Evolutionary conservation across 2,329 filamentous ascomycete species (phyloP).

Genomic region (Aspergillus aculeatinus): DNA sequence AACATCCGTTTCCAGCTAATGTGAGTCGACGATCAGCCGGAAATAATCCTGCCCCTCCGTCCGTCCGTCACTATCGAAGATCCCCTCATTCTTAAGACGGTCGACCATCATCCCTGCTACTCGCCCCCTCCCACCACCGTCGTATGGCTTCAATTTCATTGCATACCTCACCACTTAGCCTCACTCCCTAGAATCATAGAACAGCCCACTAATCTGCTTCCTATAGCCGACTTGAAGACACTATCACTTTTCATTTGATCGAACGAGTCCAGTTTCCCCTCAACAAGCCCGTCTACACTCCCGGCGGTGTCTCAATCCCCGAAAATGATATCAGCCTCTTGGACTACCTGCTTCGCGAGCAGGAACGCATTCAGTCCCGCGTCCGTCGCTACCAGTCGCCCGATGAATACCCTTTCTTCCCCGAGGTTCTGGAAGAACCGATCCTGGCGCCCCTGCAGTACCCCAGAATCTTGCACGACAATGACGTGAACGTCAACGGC

Average conservation of each 20-base stretch:
- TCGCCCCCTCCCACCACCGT: neutral
- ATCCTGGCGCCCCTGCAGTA: constrained; percentile 88
- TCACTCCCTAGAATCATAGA: neutral
- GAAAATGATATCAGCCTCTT: constrained; percentile 73
- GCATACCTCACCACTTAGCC: neutral
- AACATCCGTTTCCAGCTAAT: constrained; percentile 94
- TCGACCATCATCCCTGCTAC: constrained; percentile 7
- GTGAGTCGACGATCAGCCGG: constrained; percentile 52
- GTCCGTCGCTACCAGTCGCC: constrained; percentile 94
- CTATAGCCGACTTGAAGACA: constrained; percentile 86
- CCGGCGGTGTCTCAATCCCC: constrained; percentile 74
- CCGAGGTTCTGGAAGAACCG: constrained; percentile 71
- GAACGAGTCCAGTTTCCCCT: constrained; percentile 97
- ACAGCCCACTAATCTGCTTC: neutral
- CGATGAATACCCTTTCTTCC: constrained; percentile 98
- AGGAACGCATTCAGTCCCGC: constrained; percentile 86
- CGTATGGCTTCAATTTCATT: neutral
- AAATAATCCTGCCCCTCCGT: neutral
- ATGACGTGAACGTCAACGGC: constrained; percentile 86
- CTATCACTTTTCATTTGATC: constrained; percentile 94
- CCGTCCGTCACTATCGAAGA: neutral
- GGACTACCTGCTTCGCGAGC: constrained; percentile 89
- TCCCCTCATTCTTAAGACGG: neutral
- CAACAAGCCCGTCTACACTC: constrained; percentile 81
- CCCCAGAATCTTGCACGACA: constrained; percentile 80